Conservation (phyloP, 805 yeast genomes). For the Candida yuanshanica region DNA sequence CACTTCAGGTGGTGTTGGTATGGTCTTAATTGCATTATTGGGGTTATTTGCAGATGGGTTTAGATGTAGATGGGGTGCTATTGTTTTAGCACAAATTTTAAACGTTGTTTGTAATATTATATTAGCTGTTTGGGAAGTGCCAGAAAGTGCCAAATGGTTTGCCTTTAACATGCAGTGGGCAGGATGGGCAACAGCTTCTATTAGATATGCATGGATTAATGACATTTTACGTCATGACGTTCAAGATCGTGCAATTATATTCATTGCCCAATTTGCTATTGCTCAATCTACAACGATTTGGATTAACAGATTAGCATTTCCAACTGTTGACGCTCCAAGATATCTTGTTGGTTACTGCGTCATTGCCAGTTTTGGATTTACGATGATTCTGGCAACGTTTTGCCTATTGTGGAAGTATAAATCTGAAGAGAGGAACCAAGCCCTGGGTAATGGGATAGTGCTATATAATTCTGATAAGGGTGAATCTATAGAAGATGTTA, state of each 20-base stretch:
- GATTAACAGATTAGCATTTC: constrained; percentile 29
- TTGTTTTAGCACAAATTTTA: constrained; percentile 37
- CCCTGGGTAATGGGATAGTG: constrained; percentile 34
- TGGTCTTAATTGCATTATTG: not conserved
- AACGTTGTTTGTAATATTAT: constrained; percentile 40
- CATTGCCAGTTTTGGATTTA: constrained; percentile 31
- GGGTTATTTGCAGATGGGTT: constrained; percentile 26
- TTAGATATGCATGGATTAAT: constrained; percentile 52
- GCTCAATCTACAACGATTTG: constrained; percentile 46
- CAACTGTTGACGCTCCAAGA: constrained; percentile 50
- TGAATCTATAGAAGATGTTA: constrained; percentile 5
- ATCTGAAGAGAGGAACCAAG: constrained; percentile 32
- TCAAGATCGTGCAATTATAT: constrained; percentile 43
- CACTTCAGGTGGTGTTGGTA: constrained; percentile 29
- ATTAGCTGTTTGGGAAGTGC: constrained; percentile 45
- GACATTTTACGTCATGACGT: constrained; percentile 52
- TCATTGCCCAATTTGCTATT: constrained; percentile 43
- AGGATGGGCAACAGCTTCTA: constrained; percentile 54
- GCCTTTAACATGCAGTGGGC: constrained; percentile 26
- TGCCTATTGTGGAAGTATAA: constrained; percentile 20
- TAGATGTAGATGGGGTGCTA: constrained; percentile 37
- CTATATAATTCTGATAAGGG: constrained; percentile 23
- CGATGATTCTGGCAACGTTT: constrained; percentile 23
- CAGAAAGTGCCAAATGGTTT: constrained; percentile 47
- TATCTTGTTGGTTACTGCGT: constrained; percentile 45